Base-by-base conservation (phyloP, 345 rosid genomes). In the Viola odorata region DNA sequence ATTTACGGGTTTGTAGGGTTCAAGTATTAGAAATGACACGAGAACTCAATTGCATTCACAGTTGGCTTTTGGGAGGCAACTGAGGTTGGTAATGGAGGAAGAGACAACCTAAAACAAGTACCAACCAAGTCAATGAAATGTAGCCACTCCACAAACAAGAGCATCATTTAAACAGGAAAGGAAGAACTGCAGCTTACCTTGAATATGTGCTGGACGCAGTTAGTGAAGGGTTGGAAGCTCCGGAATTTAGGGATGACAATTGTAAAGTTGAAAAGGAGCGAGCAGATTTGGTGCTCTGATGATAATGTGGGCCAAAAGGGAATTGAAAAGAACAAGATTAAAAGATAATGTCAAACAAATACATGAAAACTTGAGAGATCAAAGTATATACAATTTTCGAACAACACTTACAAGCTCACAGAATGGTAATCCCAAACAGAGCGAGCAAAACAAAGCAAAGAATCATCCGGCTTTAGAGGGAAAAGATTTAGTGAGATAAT, bases 221-320 rank as follows among this genome's bases (percentile, higher is more conserved):
- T 62, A 53, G 41, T 70, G 66, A 73, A 60, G 64, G 69, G 45
- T 15, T 59, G 50, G 39, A 47, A 57, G 58, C 71, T 61, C 67
- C 54, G 72, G 67, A 73, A 55, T 62, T 66, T 23, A 62, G 58
- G 32, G 49, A 45, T 47, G 48, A 7, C 47, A 6, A 11, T 40
- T 63, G 66, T 61, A 47, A 60, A 15, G 47, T 41, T 37, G 47
- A 38, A 48, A 53, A 49, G 36, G 44, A 40, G 37, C 54, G 23
- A 36, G 66, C 72, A 61, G 78, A 73, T 74, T 74, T 70, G 74
- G 55, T 50, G 71, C 47, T 45, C 48, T 45, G 65, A 52, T 50
- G 40, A 58, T 55, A 39, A 56, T 49, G 67, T 44, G 66, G 65
- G 58, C 67, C 67, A 55, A 68, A 55, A 64, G 38, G 36, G 50